phyloP scores from a whole-genome alignment of 257 asterid species.

The Primulina eburnea region DNA sequence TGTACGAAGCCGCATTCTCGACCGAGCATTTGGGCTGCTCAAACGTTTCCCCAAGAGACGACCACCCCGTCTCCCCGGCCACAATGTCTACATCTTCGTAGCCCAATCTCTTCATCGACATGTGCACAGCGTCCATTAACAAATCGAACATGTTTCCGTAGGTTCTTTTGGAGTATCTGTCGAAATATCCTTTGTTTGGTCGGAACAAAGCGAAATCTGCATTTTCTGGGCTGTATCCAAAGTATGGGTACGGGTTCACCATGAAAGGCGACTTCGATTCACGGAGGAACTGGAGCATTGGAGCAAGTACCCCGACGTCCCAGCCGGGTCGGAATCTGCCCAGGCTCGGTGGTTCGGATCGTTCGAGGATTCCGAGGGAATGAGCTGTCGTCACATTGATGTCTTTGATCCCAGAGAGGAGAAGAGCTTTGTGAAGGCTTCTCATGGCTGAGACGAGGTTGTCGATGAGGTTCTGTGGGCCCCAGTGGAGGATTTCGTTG shows the following conservation, averaged over 20 bases:
- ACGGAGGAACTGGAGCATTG: slow-evolving; percentile 57
- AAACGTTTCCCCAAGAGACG: slow-evolving; percentile 55
- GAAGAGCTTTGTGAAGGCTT: slow-evolving; percentile 53
- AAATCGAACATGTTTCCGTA: slow-evolving; percentile 76
- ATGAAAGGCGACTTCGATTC: slow-evolving; percentile 70
- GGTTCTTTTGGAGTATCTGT: slow-evolving; percentile 31
- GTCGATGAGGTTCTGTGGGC: slow-evolving; percentile 62
- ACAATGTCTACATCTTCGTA: slow-evolving; percentile 68
- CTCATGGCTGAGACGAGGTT: slow-evolving; percentile 76
- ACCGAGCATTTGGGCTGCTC: slow-evolving; percentile 68
- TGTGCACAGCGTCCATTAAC: slow-evolving; percentile 62
- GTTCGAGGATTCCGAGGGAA: slow-evolving; percentile 61
- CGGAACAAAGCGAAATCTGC: slow-evolving; percentile 47
- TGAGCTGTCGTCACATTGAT: slow-evolving; percentile 78
- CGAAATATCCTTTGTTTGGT: slow-evolving; percentile 36
- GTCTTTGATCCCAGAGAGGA: slow-evolving; percentile 28
- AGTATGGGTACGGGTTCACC: slow-evolving; percentile 93
- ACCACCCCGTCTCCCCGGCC: slow-evolving; percentile 92
- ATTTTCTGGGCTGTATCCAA: slow-evolving; percentile 53
- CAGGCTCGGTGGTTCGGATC: slow-evolving; percentile 62
- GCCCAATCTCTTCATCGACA: slow-evolving; percentile 69
- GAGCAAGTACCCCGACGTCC: slow-evolving; percentile 65
- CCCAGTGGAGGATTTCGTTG: slow-evolving; percentile 91
- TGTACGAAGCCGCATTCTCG: slow-evolving; percentile 69
- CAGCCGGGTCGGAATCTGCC: slow-evolving; percentile 78